phyloP scores from a whole-genome alignment of 2,329 filamentous ascomycete species.

The Podosphaera aphanis region DNA sequence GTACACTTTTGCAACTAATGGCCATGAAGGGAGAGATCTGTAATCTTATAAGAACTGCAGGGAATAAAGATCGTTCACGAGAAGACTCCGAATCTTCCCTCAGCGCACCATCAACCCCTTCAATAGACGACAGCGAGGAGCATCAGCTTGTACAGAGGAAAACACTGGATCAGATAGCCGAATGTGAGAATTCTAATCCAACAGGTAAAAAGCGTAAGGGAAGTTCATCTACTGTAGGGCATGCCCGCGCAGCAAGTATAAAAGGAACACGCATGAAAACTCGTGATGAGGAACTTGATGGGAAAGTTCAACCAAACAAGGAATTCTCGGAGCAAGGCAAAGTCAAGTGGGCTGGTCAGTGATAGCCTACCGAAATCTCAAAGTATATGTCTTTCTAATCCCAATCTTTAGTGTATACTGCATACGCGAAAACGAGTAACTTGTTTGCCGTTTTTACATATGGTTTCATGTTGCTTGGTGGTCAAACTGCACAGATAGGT shows the following conservation, averaged over 20 bases:
- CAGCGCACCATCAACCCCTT: slow-evolving; percentile 35
- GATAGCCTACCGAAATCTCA: background rate
- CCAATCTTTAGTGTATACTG: slow-evolving; percentile 42
- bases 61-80: slow-evolving; percentile 26
- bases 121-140: slow-evolving; percentile 26
- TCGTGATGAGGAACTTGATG: slow-evolving; percentile 54
- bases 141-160: slow-evolving; percentile 45
- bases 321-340: slow-evolving; percentile 87
- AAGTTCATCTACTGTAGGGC: slow-evolving; percentile 61
- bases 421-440: slow-evolving; percentile 92
- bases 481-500: slow-evolving; percentile 66
- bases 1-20: slow-evolving; percentile 74
- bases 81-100: slow-evolving; percentile 20
- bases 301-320: slow-evolving; percentile 63
- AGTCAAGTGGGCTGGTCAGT: slow-evolving; percentile 60
- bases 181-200: slow-evolving; percentile 38
- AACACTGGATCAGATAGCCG: slow-evolving; percentile 51
- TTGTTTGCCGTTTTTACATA: slow-evolving; percentile 65
- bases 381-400: slow-evolving; percentile 6
- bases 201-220: slow-evolving; percentile 33
- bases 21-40: slow-evolving; percentile 83
- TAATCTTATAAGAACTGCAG: slow-evolving; percentile 57
- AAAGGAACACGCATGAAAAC: slow-evolving; percentile 64
- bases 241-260: slow-evolving; percentile 82
- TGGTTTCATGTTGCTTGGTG: slow-evolving; percentile 47